Evolutionary conservation across 345 rosid genomes (phyloP), one percentile per base, ranked within the genome.

Genomic region (Gynandropsis gynandra): DNA sequence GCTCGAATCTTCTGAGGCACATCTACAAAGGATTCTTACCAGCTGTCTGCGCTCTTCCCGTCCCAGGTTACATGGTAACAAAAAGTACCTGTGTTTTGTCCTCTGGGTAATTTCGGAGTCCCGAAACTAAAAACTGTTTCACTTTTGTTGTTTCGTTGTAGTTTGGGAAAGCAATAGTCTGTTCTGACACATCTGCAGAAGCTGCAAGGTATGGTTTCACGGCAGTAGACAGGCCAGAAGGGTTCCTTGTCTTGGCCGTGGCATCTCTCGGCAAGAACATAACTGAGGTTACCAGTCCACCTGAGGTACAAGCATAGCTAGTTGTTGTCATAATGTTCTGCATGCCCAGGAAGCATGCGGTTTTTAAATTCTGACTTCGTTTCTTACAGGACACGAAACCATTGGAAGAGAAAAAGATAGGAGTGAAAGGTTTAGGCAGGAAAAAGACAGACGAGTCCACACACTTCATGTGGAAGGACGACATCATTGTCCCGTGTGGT

Each of bases 101-200:
- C 24, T 4, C 18, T 39, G 20, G 10, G 4, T 1, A 8, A 12
- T 39, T 13, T 1, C 1, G 4, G 32, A 7, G 16, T 13, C 11
- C 20, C n/a, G n/a, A 33, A 29, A 20, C 37, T 18, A 1, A 12
- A 24, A 47, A 0, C 2, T 15, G 6, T 1, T 56, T 16, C 8
- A 52, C 37, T 40, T 42, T 7, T 44, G 11, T 0, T 15, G 3
- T 7, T 21, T 9, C 1, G 1, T 10, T 5, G 1, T 62, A 84
- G 98, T 78, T 92, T 37, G 96, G 95, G 39, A 80, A 38, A 56
- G 96, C 86, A 0, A 75, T 87, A 5, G 83, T 92, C n/a, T 85
- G 93, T 37, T 79, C 83, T 0, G 96, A 87, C 66, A 84, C 88
- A 14, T 87, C 88, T 0, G 86, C 89, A 10, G 93, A 92, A 61